Conservation (phyloP, 2,329 filamentous ascomycete genomes). For the Penicillium aurantiogriseum region DNA sequence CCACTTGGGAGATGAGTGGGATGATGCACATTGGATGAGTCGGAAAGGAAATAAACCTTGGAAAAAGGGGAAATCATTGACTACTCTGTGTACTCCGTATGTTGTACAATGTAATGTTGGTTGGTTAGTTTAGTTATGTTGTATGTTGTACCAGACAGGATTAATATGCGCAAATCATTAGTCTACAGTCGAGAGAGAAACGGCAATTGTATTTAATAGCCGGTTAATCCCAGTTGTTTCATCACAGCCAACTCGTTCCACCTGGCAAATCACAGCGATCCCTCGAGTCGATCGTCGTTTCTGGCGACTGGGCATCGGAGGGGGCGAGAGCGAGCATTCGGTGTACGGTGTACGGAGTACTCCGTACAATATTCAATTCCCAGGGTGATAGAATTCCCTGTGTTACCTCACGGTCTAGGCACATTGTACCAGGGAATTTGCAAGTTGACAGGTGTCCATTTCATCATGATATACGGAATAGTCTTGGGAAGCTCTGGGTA, state of each 20-base stretch:
- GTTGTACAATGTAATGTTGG: not conserved
- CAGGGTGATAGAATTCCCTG: not conserved
- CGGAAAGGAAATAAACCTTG: not conserved
- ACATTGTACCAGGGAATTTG: not conserved
- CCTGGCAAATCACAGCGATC: constrained; percentile 3
- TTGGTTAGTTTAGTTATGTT: not conserved
- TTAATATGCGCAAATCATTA: not conserved
- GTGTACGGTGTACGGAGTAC: not conserved
- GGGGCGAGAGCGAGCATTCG: not conserved
- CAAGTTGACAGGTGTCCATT: not conserved
- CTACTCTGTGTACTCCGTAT: not conserved
- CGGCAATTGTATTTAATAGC: not conserved
- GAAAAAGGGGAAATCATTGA: not conserved
- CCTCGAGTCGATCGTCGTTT: constrained; percentile 12
- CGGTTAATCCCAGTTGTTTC: not conserved
- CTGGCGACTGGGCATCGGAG: constrained; percentile 4
- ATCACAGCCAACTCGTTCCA: not conserved
- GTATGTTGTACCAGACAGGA: not conserved
- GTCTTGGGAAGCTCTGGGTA: no score
- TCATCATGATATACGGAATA: not conserved
- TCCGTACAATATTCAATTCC: not conserved
- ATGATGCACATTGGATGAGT: not conserved
- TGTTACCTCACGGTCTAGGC: not conserved
- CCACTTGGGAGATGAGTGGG: not conserved
- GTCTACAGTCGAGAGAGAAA: not conserved